Evolutionary conservation across 2,329 filamentous ascomycete species (phyloP), one percentile per base, ranked within the genome.

Genomic region (Xylaria sp.): DNA sequence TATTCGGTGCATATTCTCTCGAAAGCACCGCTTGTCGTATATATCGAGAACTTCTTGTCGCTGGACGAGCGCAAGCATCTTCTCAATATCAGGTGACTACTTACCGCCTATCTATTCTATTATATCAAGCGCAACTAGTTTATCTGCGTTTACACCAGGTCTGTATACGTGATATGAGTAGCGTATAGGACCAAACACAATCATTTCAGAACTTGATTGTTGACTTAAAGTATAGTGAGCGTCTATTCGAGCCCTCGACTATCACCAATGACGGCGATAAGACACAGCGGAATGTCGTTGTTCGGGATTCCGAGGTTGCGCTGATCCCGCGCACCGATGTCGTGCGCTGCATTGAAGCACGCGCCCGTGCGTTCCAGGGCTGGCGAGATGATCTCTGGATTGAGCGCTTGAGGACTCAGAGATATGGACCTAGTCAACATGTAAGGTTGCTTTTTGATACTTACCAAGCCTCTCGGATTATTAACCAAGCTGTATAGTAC

Each of bases 241-340:
- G 79, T 1, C 65, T 80, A 48, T 83, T 80, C 64, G 74, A 78
- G 58, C 78, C 80, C 0, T 79, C 80, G 1, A 82, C 79, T 2
- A 71, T 81, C 47, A 82, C 80, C 4, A 69, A 78, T 69, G 74
- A 82, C 68, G 80, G 77, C 60, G 73, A 74, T 39, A 68, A 69
- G 19, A 70, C 71, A 39, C 72, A 76, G 46, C 76, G 73, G 54
- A 74, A 82, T 66, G 67, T 71, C 9, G 69, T 74, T 8, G 69
- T 83, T 56, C 78, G 81, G 39, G 78, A 83, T 72, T 83, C 81
- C 3, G 74, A 78, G 51, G 80, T 83, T 2, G 81, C 81, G 42
- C 53, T 83, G 34, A 65, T 83, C 55, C 80, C 80, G 34, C 79
- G 80, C 50, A 78, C 76, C 30, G 67, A 74, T 34, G 34, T 65